Conservation (phyloP, 2,329 filamentous ascomycete species). For the Claviceps quebecensis region DNA sequence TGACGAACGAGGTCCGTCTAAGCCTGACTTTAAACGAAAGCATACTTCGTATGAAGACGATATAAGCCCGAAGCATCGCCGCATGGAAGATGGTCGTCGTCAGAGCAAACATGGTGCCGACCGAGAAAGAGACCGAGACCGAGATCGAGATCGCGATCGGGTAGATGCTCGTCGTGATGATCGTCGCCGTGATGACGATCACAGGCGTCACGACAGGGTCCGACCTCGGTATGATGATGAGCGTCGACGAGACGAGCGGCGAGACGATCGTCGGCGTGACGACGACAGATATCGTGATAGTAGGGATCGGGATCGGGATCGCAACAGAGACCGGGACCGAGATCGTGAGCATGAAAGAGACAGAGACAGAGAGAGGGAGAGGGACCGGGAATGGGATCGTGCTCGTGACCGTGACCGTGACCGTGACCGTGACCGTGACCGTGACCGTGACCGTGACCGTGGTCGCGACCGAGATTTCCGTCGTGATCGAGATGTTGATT, state of each 20-base stretch:
- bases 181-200: slow-evolving; percentile 6
- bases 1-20: slow-evolving; percentile 36
- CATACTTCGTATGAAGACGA: slow-evolving; percentile 35
- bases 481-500: slow-evolving; percentile 11
- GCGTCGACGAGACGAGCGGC: slow-evolving; percentile 12
- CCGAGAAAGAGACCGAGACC: slow-evolving; percentile 14
- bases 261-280: slow-evolving; percentile 11
- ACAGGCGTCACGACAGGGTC: slow-evolving; percentile 1
- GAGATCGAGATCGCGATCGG: slow-evolving; percentile 1
- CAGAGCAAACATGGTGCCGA: slow-evolving; percentile 23
- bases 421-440: slow-evolving; percentile 10
- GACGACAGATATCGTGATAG: slow-evolving; percentile 12
- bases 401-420: background rate
- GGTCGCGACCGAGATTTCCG: slow-evolving; percentile 11
- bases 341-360: slow-evolving; percentile 10
- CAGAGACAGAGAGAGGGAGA: slow-evolving; percentile 9
- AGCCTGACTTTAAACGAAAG: slow-evolving; percentile 47
- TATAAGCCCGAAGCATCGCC: slow-evolving; percentile 28
- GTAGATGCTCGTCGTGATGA: background rate
- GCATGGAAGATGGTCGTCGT: slow-evolving; percentile 26
- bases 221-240: slow-evolving; percentile 15
- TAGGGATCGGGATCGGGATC: slow-evolving; percentile 9
- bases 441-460: slow-evolving; percentile 9
- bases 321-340: background rate
- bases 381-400: slow-evolving; percentile 7